phyloP scores from a whole-genome alignment of 2,329 filamentous ascomycete genomes.

The Pseudocercospora cruenta region DNA sequence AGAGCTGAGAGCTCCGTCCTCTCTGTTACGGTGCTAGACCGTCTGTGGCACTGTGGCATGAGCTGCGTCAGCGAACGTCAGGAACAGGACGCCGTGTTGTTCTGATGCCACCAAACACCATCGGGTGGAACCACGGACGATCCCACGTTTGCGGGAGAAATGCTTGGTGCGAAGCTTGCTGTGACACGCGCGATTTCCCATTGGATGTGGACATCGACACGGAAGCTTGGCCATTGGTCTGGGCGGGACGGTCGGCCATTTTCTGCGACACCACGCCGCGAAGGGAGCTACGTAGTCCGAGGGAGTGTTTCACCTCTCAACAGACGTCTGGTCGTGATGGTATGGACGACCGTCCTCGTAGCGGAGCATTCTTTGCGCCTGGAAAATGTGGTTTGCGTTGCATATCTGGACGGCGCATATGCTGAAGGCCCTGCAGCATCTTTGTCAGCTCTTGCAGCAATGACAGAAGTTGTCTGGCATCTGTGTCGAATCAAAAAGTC shows the following conservation, averaged over 20 bases:
- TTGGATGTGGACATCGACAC: background rate
- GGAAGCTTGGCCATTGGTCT: background rate
- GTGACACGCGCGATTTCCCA: background rate
- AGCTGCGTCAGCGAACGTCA: conserved; percentile 2
- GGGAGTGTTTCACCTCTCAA: background rate
- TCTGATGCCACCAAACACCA: background rate
- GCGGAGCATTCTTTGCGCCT: background rate
- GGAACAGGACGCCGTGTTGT: background rate
- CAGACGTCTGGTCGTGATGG: background rate
- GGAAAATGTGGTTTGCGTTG: too few relatives aligned
- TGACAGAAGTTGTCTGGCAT: background rate
- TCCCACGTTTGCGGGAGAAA: background rate
- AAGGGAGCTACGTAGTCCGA: conserved; percentile 1
- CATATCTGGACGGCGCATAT: background rate
- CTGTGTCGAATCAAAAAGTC: background rate
- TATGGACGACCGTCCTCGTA: background rate
- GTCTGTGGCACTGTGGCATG: conserved; percentile 3
- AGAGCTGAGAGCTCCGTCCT: background rate
- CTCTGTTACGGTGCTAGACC: background rate
- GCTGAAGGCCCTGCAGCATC: background rate
- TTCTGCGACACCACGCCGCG: background rate
- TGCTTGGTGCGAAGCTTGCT: background rate
- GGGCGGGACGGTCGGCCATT: background rate
- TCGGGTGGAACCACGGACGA: background rate
- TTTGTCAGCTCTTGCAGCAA: background rate